These are phyloP conservation scores for Debaryomyces hansenii DNA, from an alignment of 805 yeast genomes.

Conservation along the genomic window DNA sequence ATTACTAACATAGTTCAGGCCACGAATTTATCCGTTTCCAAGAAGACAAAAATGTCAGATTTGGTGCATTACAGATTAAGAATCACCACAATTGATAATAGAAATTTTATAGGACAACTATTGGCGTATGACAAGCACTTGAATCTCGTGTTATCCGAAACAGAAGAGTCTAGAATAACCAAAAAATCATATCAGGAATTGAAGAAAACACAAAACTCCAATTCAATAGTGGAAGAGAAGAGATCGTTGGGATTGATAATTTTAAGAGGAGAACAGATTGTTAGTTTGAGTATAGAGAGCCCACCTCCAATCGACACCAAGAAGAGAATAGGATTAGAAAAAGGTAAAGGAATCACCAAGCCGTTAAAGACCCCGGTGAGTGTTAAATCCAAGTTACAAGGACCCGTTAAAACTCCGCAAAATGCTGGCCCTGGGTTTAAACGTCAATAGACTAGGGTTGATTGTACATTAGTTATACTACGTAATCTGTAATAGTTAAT, in stretches of 20 bases:
- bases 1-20: background rate
- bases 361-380: constrained; percentile 39
- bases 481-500: background rate
- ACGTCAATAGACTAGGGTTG: constrained; percentile 1
- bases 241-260: constrained; percentile 79
- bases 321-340: constrained; percentile 20
- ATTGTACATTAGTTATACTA: background rate
- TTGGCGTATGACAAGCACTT: constrained; percentile 87
- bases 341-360: constrained; percentile 28
- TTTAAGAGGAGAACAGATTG: constrained; percentile 84
- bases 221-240: constrained; percentile 58
- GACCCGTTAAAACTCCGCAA: constrained; percentile 16
- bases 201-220: constrained; percentile 26
- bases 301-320: constrained; percentile 51
- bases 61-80: constrained; percentile 72
- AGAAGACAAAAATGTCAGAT: constrained; percentile 55
- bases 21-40: constrained; percentile 19
- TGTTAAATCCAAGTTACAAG: constrained; percentile 21
- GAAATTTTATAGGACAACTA: constrained; percentile 75
- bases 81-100: constrained; percentile 73
- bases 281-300: constrained; percentile 66
- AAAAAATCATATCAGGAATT: constrained; percentile 50
- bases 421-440: constrained; percentile 4
- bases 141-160: constrained; percentile 81
- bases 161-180: constrained; percentile 79